Evolutionary conservation across 2,329 filamentous ascomycete genomes (phyloP).

Genomic region (Drechmeria coniospora): DNA sequence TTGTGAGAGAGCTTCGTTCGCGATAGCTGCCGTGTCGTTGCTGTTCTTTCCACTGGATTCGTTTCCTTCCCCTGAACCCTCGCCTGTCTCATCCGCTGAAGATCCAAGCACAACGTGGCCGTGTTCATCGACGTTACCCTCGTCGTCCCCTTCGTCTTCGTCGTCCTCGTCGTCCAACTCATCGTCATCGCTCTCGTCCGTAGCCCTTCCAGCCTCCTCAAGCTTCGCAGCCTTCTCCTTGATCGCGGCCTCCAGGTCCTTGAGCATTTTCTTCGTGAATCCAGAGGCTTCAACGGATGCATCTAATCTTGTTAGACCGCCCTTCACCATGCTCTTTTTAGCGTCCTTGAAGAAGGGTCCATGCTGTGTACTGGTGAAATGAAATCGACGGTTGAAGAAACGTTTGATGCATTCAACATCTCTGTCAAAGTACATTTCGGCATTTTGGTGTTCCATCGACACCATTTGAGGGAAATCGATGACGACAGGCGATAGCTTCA

Average conservation of each 20-base stretch:
- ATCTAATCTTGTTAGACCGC: constrained; percentile 58
- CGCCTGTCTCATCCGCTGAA: neutral
- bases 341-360: constrained; percentile 80
- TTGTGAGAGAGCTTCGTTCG: too few species aligned
- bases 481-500: constrained; percentile 58
- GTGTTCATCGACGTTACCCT: constrained; percentile 11
- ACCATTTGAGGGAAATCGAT: constrained; percentile 99
- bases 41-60: too few species aligned
- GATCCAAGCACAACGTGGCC: neutral
- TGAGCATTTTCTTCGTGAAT: constrained; percentile 93
- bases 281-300: constrained; percentile 82
- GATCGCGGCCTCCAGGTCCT: constrained; percentile 84
- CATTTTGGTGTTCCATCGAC: constrained; percentile 84
- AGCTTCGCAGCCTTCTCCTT: constrained; percentile 48
- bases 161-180: constrained; percentile 11
- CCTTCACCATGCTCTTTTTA: constrained; percentile 54
- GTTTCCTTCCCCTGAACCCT: too few species aligned
- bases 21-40: too few species aligned
- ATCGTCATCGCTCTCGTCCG: too few species aligned
- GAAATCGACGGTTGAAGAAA: constrained; percentile 80
- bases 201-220: too few species aligned
- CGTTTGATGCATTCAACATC: constrained; percentile 92
- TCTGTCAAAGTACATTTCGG: constrained; percentile 93
- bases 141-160: constrained; percentile 15
- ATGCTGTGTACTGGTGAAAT: constrained; percentile 65